A percentile compares a stretch with the other conserved stretches of the same genome.
Conservation (phyloP, 257 asterid genomes). For the Prunella vulgaris region DNA sequence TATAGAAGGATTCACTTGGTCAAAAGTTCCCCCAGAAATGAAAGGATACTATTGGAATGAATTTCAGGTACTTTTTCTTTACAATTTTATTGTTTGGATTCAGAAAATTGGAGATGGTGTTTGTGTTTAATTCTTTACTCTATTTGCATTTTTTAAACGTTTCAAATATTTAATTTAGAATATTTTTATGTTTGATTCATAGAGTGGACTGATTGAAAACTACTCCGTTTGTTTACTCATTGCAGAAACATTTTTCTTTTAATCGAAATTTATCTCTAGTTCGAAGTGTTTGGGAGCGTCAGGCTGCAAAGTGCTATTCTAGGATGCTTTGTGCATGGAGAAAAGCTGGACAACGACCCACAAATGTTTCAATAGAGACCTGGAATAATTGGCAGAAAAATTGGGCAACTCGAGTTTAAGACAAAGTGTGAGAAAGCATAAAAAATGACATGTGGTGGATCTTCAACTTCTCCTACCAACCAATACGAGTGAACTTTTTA, state of each 20-base stretch:
- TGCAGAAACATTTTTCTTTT: not conserved
- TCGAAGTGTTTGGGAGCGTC: not conserved
- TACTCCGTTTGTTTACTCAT: not conserved
- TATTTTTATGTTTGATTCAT: no score
- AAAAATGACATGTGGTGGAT: no score
- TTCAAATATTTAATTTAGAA: no score
- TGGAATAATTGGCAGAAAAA: not conserved
- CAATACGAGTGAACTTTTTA: no score
- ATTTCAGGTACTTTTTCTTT: not conserved
- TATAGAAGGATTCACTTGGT: not conserved
- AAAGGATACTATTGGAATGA: not conserved
- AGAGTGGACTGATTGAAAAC: no score
- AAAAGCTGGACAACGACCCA: not conserved
- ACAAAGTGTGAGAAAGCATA: not conserved
- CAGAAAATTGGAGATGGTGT: no score
- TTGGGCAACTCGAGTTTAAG: not conserved
- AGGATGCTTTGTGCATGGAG: not conserved
- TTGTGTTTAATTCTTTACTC: no score
- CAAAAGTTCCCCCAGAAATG: not conserved
- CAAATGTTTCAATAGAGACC: not conserved
- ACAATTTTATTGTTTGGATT: no score
- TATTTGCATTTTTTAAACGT: no score
- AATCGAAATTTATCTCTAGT: not conserved
- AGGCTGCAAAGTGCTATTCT: not conserved
- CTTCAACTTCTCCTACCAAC: no score